Evolutionary conservation across 331 rosid species (phyloP).

Genomic region (Pyracantha coccinea): DNA sequence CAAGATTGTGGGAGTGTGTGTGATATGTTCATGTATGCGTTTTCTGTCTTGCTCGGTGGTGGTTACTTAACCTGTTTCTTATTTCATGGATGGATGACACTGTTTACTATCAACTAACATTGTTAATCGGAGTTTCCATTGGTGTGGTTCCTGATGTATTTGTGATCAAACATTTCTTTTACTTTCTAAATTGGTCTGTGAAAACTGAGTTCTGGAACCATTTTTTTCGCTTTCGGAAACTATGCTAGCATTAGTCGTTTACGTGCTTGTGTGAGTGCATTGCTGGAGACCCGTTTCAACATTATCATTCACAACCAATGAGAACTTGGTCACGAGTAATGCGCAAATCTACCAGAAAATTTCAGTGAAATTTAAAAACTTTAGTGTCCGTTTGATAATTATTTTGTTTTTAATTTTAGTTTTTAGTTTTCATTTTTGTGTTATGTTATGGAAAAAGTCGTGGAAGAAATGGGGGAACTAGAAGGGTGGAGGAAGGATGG

Average conservation of each 20-base stretch:
- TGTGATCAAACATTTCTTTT: background rate
- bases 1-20: slow-evolving; percentile 26
- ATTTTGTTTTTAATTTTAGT: too few species aligned
- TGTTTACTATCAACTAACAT: slow-evolving; percentile 20
- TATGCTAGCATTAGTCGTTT: background rate
- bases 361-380: too few species aligned
- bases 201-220: background rate
- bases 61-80: slow-evolving; percentile 33
- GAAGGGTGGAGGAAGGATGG: too few species aligned
- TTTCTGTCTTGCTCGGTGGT: slow-evolving; percentile 13
- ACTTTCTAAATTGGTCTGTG: background rate
- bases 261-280: too few species aligned
- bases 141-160: slow-evolving; percentile 14
- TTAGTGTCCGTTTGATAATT: too few species aligned
- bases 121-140: slow-evolving; percentile 5
- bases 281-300: too few species aligned
- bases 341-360: too few species aligned
- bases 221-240: background rate
- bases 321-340: too few species aligned
- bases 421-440: too few species aligned
- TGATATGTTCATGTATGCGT: slow-evolving; percentile 25
- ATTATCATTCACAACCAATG: too few species aligned
- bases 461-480: too few species aligned
- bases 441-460: too few species aligned
- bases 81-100: slow-evolving; percentile 21